Base-by-base conservation (phyloP, 1,284 basidiomycete species). In the Sporisorium reilianum region DNA sequence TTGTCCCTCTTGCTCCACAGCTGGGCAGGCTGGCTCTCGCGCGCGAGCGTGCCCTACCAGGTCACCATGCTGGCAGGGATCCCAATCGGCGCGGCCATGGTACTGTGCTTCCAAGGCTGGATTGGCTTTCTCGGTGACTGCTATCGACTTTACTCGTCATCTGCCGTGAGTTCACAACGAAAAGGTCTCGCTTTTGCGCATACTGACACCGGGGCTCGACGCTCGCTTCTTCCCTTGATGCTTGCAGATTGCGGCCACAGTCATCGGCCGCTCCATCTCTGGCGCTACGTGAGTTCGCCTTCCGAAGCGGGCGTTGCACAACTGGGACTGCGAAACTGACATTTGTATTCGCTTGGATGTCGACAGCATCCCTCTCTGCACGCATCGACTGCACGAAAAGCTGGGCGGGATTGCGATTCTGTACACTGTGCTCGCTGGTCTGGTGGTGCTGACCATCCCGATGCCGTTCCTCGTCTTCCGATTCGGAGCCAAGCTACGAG, bases 71-170 rank as follows among this genome's bases (percentile, higher is more conserved):
- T 72, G 20, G 64, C 60, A 6, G 64, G 74, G 0, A 34, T 70
- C 2, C 72, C 67, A 7, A 70, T 75, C 56, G 72, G 72, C 10
- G 59, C 59, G 16, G 72, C 66, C 1, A 75, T 75, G 72, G 67
- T 70, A 22, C 49, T 69, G 12, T 67, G 66, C 34, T 75, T 75
- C 22, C 72, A 75, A 32, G 72, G 72, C 46, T 75, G 72, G 72
- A 63, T 70, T 12, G 58, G 67, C 22, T 75, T 70, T 36, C 51
- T 75, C 8, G 72, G 72, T n/a, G 72, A 75, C 26, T 69, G 66
- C 48, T 75, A 75, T 34, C 63, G 66, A 1, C 55, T 60, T 10
- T 70, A 70, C 49, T 60, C 72, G 30, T 64, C 71, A 3, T 77
- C 75, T 28, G 72, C 72, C 2, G 70, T 73, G 18, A 30, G 70